Conservation (phyloP, 495 filamentous ascomycete species). For the Saxophila tyrrhenica region DNA sequence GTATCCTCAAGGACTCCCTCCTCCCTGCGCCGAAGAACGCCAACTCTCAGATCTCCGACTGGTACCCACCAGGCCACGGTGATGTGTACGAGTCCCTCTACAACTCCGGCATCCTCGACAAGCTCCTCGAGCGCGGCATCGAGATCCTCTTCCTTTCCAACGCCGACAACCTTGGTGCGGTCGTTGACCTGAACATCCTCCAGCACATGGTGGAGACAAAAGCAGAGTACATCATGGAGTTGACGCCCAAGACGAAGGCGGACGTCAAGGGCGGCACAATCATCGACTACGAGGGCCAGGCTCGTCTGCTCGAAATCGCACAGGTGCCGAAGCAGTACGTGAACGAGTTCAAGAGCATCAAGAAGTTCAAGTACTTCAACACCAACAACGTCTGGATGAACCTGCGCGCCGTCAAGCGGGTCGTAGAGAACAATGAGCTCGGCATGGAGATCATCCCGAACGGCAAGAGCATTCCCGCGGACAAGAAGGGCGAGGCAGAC, state of each 20-base stretch:
- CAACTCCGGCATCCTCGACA: constrained; percentile 96
- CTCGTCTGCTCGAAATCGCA: constrained; percentile 93
- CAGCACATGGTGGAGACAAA: constrained; percentile 97
- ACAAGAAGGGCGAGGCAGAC: constrained; percentile 99
- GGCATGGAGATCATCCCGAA: constrained; percentile 99
- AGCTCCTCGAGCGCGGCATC: constrained; percentile 85
- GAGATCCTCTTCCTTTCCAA: constrained; percentile 99
- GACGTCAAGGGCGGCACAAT: constrained; percentile 99
- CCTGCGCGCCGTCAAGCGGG: constrained; percentile 91
- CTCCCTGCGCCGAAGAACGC: constrained; percentile 87
- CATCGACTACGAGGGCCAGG: constrained; percentile 96
- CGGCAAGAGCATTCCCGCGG: constrained; percentile 92
- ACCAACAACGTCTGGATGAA: constrained; percentile 99
- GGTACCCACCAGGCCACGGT: constrained; percentile 98
- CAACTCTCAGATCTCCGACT: constrained; percentile 83
- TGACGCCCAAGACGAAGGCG: constrained; percentile 99
- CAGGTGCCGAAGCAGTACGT: constrained; percentile 99
- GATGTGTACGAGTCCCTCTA: constrained; percentile 99
- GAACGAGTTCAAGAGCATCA: constrained; percentile 99
- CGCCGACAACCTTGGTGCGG: constrained; percentile 95
- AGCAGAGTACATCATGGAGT: constrained; percentile 98
- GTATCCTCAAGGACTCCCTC: constrained; percentile 95
- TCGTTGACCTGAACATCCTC: constrained; percentile 92
- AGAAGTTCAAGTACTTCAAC: constrained; percentile 99
- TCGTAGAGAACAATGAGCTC: constrained; percentile 96